Evolutionary conservation across 768 basidiomycete species (phyloP), one percentile per base, ranked within the genome.

Genomic region (Kwoniella dejecticola): DNA sequence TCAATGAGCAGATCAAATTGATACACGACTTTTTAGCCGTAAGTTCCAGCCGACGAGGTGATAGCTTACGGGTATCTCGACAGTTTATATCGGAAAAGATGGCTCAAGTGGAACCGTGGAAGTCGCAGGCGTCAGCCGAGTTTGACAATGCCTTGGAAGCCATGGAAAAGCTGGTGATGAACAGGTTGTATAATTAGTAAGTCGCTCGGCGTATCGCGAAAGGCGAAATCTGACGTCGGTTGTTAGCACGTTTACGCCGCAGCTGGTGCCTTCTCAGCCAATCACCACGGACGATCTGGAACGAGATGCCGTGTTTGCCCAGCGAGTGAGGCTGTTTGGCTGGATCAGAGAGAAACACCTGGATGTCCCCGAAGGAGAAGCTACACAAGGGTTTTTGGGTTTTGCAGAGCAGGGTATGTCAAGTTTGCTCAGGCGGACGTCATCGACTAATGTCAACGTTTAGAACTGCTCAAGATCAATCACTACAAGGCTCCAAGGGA

Each of bases 131-230:
- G 2, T 87, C 91, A 21, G 80, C 82, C 5, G 93, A 98, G 77
- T 97, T 99, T 67, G 96, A 98, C 55, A 94, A 95, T 70, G 91
- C 93, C 0, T 85, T 92, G 82, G 96, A 99, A 79, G 94, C 93
- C 52, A 97, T 98, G 91, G 96, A 99, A 83, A 99, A 99, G 79
- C 84, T 99, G 6, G 96, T 99, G 68, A 98, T 99, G 96, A 99
- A 98, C 71, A 83, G 92, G 52, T 81, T 98, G 53, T 98, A 96
- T 78, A 91, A 93, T 70, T 91, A 90, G 94, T 97, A 64, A 75
- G 89, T 27, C 48, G 44, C 12, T 27, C 17, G 17, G n/a, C n/a
- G n/a, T n/a, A n/a, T n/a, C n/a, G n/a, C n/a, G n/a, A n/a, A n/a
- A n/a, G n/a, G n/a, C n/a, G n/a, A n/a, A n/a, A n/a, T n/a, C n/a